A percentile compares a stretch with the other conserved stretches of the same genome.
phyloP scores from a whole-genome alignment of 805 yeast genomes.

The Spathaspora sp. region DNA sequence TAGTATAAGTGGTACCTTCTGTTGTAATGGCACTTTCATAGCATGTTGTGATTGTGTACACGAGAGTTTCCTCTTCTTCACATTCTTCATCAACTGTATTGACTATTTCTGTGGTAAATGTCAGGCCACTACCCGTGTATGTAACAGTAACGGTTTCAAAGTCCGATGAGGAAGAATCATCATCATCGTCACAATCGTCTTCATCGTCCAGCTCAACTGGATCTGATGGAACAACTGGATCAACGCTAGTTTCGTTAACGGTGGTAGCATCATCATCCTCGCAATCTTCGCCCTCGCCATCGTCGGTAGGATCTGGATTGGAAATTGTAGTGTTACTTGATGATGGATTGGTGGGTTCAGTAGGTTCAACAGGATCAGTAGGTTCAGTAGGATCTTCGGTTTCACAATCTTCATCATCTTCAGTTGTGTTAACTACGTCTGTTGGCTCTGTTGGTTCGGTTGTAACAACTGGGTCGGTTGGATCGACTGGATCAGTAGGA shows the following conservation, averaged over 20 bases:
- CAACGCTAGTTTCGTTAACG: too few relatives aligned
- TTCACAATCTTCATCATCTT: conserved; percentile 11
- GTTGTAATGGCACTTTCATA: neutral
- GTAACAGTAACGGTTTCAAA: conserved; percentile 3
- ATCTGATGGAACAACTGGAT: neutral
- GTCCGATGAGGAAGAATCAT: too few relatives aligned
- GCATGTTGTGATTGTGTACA: conserved; percentile 2
- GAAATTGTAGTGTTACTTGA: too few relatives aligned
- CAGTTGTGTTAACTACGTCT: neutral
- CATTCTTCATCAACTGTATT: conserved; percentile 3
- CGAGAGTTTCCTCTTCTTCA: neutral
- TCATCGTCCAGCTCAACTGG: conserved; percentile 4
- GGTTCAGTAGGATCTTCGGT: conserved; percentile 4
- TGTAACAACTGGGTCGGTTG: neutral
- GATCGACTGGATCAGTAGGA: conserved; percentile 6
- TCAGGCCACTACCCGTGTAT: conserved; percentile 4
- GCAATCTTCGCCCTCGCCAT: too few relatives aligned
- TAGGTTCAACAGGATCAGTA: neutral
- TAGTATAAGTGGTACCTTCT: neutral
- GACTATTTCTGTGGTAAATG: conserved; percentile 4
- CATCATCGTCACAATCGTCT: neutral
- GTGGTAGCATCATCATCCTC: too few relatives aligned
- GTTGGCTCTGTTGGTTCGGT: neutral
- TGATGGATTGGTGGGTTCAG: too few relatives aligned
- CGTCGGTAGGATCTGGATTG: neutral